Percentiles rank a stretch among this genome's conserved stretches.
Evolutionary conservation across 192 early-diverging fungal species (phyloP).

Genomic region (Ambispora gerdemannii): DNA sequence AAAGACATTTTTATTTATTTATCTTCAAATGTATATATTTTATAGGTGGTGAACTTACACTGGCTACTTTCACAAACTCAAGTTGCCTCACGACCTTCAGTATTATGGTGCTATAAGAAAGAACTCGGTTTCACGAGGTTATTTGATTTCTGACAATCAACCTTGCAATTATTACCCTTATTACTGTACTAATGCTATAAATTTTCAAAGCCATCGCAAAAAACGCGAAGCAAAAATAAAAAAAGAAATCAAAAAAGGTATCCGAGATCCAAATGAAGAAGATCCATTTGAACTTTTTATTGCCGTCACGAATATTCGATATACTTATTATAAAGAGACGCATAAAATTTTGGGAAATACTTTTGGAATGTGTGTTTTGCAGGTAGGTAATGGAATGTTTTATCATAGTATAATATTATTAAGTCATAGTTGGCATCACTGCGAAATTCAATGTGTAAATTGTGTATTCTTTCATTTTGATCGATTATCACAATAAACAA

Average conservation of each 20-base stretch:
- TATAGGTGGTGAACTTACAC: conserved; percentile 91
- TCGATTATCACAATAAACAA: conserved; percentile 22
- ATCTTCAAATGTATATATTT: not conserved
- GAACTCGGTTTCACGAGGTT: conserved; percentile 89
- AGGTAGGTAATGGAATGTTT: conserved; percentile 39
- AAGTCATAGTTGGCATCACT: no score
- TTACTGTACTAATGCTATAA: no score
- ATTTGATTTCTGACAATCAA: no score
- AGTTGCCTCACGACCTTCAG: conserved; percentile 82
- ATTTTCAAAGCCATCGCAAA: conserved; percentile 75
- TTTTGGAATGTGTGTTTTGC: conserved; percentile 96
- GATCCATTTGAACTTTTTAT: conserved; percentile 99
- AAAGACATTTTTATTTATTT: not conserved
- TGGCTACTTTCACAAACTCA: conserved; percentile 93
- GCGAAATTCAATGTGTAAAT: no score
- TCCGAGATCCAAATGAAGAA: conserved; percentile 86
- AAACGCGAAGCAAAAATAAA: conserved; percentile 97
- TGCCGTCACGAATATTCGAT: conserved; percentile 91
- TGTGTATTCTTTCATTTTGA: no score
- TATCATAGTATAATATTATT: conserved; percentile 1
- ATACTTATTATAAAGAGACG: conserved; percentile 99
- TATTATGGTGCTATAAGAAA: conserved; percentile 99
- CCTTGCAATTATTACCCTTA: no score
- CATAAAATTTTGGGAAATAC: conserved; percentile 98
- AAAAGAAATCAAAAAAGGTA: conserved; percentile 87